Evolutionary conservation across 768 basidiomycete species (phyloP).

Genomic region (Candolleomyces eurysporus): DNA sequence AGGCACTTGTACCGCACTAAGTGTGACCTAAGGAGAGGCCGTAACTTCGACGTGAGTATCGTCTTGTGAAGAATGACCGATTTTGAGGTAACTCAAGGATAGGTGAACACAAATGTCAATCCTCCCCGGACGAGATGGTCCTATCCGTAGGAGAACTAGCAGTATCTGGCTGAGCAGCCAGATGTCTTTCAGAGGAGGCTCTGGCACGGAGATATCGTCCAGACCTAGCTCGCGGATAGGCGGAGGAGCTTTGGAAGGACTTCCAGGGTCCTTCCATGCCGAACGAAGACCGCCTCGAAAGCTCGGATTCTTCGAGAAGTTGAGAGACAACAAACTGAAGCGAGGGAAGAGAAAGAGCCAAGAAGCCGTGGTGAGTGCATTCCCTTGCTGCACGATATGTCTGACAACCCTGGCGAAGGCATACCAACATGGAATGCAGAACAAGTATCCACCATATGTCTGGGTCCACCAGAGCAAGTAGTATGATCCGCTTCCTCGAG

Average conservation of each 20-base stretch:
- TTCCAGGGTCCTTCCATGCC: conserved; percentile 10
- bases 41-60: conserved; percentile 47
- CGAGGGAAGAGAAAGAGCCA: too few relatives aligned
- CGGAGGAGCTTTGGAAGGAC: conserved; percentile 28
- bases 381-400: too few relatives aligned
- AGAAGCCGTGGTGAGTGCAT: too few relatives aligned
- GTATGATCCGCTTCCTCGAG: neutral
- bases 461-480: neutral
- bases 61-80: neutral
- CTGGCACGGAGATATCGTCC: conserved; percentile 9
- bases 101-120: conserved; percentile 63
- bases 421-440: neutral
- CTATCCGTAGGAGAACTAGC: conserved; percentile 70
- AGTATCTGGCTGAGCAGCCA: conserved; percentile 57
- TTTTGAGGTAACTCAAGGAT: neutral
- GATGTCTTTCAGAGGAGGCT: conserved; percentile 23
- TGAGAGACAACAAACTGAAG: too few relatives aligned
- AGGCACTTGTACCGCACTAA: conserved; percentile 12
- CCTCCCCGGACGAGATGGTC: conserved; percentile 72
- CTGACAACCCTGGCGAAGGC: too few relatives aligned
- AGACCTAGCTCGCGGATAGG: conserved; percentile 5
- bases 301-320: too few relatives aligned
- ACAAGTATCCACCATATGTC: neutral
- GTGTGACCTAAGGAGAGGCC: conserved; percentile 40
- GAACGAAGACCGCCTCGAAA: too few relatives aligned